phyloP scores from a whole-genome alignment of 108 stramenopile species.

The Nitzschia sp. region DNA sequence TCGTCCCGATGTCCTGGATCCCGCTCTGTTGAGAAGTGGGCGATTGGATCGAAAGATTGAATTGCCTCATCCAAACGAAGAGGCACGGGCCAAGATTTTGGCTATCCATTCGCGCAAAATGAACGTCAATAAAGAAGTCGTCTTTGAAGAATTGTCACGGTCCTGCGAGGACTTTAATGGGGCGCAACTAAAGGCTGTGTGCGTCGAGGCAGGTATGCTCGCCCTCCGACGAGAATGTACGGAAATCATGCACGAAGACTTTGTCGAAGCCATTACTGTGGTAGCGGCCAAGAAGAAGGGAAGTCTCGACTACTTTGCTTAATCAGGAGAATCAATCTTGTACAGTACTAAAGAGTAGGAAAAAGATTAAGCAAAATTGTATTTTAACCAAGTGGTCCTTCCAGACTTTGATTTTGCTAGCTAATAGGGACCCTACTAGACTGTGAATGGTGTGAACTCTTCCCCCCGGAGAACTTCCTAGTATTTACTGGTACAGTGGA shows the following conservation, averaged over 20 bases:
- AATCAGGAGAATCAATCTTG: conserved; percentile 20
- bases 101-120: conserved; percentile 95
- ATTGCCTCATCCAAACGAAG: conserved; percentile 96
- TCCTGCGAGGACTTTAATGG: conserved; percentile 98
- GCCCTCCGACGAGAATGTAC: conserved; percentile 75
- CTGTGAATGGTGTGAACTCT: too few relatives aligned
- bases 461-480: too few relatives aligned
- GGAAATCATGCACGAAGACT: conserved; percentile 88
- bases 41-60: conserved; percentile 99
- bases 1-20: conserved; percentile 98
- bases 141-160: conserved; percentile 94
- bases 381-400: too few relatives aligned
- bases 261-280: conserved; percentile 96
- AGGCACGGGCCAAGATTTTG: conserved; percentile 92
- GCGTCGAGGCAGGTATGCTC: conserved; percentile 99
- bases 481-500: too few relatives aligned
- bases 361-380: too few relatives aligned
- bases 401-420: too few relatives aligned
- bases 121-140: conserved; percentile 89
- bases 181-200: conserved; percentile 97
- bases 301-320: conserved; percentile 95
- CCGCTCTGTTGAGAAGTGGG: conserved; percentile 95
- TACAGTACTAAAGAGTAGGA: too few relatives aligned
- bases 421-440: not conserved
- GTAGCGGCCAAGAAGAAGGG: conserved; percentile 99